Percentiles rank a stretch among this genome's conserved stretches.
Conservation (phyloP, 2,329 filamentous ascomycete species). For the Acarospora socialis region DNA sequence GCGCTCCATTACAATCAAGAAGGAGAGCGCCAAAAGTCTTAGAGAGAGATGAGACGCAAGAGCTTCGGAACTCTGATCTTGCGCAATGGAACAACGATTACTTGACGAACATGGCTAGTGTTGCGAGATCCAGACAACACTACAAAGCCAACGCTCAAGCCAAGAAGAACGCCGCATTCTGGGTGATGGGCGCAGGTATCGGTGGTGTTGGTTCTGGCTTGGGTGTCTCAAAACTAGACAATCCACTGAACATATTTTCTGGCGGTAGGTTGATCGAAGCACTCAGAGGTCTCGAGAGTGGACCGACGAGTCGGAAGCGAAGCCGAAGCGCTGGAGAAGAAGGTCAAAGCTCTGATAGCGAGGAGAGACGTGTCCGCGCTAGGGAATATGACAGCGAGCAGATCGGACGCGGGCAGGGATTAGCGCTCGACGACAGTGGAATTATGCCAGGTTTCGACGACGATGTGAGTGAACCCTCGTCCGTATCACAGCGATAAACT, state of each 20-base stretch:
- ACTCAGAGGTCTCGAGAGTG: conserved; percentile 25
- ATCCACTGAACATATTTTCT: conserved; percentile 45
- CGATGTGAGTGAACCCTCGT: conserved; percentile 16
- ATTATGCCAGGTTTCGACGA: conserved; percentile 28
- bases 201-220: conserved; percentile 37
- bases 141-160: conserved; percentile 32
- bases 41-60: conserved; percentile 33
- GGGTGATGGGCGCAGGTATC: conserved; percentile 44
- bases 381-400: conserved; percentile 22
- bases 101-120: conserved; percentile 42
- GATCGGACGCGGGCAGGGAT: conserved; percentile 19
- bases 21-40: conserved; percentile 27
- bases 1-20: conserved; percentile 27
- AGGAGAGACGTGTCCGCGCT: conserved; percentile 25
- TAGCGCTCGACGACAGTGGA: conserved; percentile 18
- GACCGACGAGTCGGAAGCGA: conserved; percentile 19
- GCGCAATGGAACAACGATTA: conserved; percentile 46
- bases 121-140: conserved; percentile 29
- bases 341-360: conserved; percentile 16
- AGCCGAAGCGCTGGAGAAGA: conserved; percentile 14
- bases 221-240: conserved; percentile 25
- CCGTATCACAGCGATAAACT: background rate
- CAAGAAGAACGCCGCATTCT: conserved; percentile 49
- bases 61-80: conserved; percentile 43
- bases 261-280: conserved; percentile 39